Base-by-base conservation (phyloP, 768 basidiomycete species). In the Leccinellum luteum region DNA sequence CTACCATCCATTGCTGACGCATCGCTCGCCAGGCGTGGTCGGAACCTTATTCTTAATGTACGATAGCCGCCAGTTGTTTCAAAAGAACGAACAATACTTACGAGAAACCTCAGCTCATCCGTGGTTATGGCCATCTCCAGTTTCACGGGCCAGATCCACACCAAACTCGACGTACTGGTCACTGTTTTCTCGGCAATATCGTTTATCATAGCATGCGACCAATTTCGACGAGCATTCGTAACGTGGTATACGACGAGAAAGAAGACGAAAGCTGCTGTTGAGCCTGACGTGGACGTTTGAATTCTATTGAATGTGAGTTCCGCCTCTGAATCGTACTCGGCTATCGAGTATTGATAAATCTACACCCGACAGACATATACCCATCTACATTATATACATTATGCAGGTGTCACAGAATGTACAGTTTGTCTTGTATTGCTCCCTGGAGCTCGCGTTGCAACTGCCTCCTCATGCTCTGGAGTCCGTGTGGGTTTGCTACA, bases 21-120 rank as follows among this genome's bases (percentile, higher is more conserved):
- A 17, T 32, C 19, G 6, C 7, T 61, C 44, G 15, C 19, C n/a
- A 68, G 66, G 54, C 8, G 25, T 64, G 44, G 64, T 67, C 21
- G 66, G 64, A 3, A 25, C 45, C 4, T 52, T 69, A 35, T 68
- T 69, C 52, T 38, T 64, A 1, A 60, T 67, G 66, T 64, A 56
- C 28, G 64, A 25, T 41, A 7, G 4, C 6, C 31, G 1, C n/a
- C n/a, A 12, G n/a, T 13, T 41, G 12, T 28, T n/a, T 17, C 41
- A 28, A 15, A 54, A 15, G n/a, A 25, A n/a, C 1, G 4, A 5
- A 25, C 19, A 32, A 49, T 13, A 8, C 35, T 50, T 3, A 59
- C 50, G 25, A 30, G 8, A 12, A 47, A 17, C 17, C 31, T 19
- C 50, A 67, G 66, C 34, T 66, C 66, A 15, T 54, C 60, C 23